Base-by-base conservation (phyloP, 2,329 filamentous ascomycete genomes). In the Daldinia eschscholtzii region DNA sequence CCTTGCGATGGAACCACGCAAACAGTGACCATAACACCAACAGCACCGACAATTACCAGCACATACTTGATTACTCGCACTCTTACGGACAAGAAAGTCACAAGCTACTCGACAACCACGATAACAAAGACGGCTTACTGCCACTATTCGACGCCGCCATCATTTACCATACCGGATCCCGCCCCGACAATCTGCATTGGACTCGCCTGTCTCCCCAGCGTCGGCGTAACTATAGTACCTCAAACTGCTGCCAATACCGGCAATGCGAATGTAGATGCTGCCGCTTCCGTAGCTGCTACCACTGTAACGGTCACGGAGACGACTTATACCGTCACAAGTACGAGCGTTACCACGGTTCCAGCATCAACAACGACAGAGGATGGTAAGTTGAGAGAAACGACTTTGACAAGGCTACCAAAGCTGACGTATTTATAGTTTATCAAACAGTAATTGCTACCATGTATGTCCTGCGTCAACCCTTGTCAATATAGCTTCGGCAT, bases 221-320 rank as follows among this genome's bases (percentile, higher is more conserved):
- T 42, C 15, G 37, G 55, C 26, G 6, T 30, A n/a, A 37, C 30
- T 6, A 20, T 55, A 35, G 18, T 7, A 20, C 39, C 57, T 56
- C 71, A 67, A 26, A 62, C 42, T 60, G 68, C 41, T 59, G 64
- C 57, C 20, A 59, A 61, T 66, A 73, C 61, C 41, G 64, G 55
- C 20, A 68, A 65, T 62, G 68, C 48, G 15, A 56, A 64, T 4
- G 63, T 64, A 33, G n/a, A n/a, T 37, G 30, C 79, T 44, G 75
- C 76, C 37, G 50, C 50, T 37, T 37, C 50, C 1, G 50, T 79
- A 52, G 75, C 76, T 39, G 76, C 78, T 7, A 76, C 77, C 9
- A 81, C 79, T 0, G 76, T 80, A 20, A 82, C 80, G 0, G 76
- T 81, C 33, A 82, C 79, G 2, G 77, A 78, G 68, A 81, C 79